phyloP scores from a whole-genome alignment of 2,329 filamentous ascomycete species.

The Fusarium chuoi region DNA sequence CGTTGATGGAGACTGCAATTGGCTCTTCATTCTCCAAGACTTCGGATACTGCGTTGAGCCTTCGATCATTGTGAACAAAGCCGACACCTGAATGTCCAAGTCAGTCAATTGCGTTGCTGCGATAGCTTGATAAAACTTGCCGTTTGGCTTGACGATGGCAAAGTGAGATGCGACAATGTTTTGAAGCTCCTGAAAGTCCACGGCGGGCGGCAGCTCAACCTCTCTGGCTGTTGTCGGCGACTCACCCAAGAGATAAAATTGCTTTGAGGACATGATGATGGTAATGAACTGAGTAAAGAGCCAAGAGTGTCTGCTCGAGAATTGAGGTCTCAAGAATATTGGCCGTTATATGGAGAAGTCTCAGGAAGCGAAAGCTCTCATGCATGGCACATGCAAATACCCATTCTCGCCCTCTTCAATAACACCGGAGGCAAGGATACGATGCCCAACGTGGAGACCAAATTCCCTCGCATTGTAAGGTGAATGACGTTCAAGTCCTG shows the following conservation, averaged over 20 bases:
- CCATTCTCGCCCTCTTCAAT: neutral
- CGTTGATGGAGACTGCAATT: slow-evolving; percentile 60
- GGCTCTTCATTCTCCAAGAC: slow-evolving; percentile 45
- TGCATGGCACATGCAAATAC: neutral
- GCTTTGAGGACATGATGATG: neutral
- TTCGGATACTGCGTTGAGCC: slow-evolving; percentile 46
- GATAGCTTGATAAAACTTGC: slow-evolving; percentile 27
- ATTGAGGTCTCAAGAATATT: too few relatives aligned
- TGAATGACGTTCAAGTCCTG: neutral
- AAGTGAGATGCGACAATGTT: slow-evolving; percentile 41
- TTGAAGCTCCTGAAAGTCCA: slow-evolving; percentile 3
- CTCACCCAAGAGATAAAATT: neutral
- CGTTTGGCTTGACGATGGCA: slow-evolving; percentile 54
- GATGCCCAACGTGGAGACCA: neutral
- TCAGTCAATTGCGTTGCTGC: neutral
- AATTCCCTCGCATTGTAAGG: too few relatives aligned
- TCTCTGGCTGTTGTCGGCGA: neutral
- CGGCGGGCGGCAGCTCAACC: neutral
- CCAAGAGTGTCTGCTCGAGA: neutral
- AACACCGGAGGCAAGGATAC: neutral
- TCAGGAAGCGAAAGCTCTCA: neutral
- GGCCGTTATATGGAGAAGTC: neutral
- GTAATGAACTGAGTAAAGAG: too few relatives aligned
- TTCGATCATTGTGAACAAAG: slow-evolving; percentile 46
- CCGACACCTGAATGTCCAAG: slow-evolving; percentile 46